Conservation (phyloP, 2,329 filamentous ascomycete genomes). For the Diaporthe nobilis region DNA sequence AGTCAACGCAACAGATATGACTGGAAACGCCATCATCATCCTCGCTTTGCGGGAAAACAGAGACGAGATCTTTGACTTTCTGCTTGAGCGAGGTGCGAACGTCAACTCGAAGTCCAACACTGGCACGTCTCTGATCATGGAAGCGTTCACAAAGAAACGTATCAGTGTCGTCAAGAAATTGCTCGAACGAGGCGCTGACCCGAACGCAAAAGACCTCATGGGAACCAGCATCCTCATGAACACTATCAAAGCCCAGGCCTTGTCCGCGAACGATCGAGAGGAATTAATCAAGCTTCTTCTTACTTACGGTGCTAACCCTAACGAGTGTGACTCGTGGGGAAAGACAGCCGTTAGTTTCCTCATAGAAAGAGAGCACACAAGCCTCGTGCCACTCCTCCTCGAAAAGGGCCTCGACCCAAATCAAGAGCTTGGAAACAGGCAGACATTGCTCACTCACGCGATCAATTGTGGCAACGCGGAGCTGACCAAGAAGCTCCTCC, state of each 20-base stretch:
- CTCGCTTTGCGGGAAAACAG: conserved; percentile 13
- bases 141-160: conserved; percentile 8
- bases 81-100: conserved; percentile 9
- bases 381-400: conserved; percentile 6
- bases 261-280: neutral
- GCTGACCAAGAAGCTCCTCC: neutral
- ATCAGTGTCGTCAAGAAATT: neutral
- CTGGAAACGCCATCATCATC: neutral
- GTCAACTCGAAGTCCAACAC: conserved; percentile 10
- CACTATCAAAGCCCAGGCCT: neutral
- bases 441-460: neutral
- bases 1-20: conserved; percentile 10
- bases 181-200: conserved; percentile 12
- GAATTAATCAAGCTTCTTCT: conserved; percentile 4
- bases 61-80: conserved; percentile 7
- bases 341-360: conserved; percentile 1
- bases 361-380: neutral
- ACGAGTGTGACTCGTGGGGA: conserved; percentile 1
- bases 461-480: neutral
- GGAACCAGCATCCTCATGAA: conserved; percentile 14
- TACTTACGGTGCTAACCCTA: neutral
- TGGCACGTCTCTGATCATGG: neutral
- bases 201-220: conserved; percentile 7
- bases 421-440: neutral
- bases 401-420: conserved; percentile 6